Evolutionary conservation across 2,329 filamentous ascomycete genomes (phyloP), one percentile per base, ranked within the genome.

Genomic region (Cordyceps javanica): DNA sequence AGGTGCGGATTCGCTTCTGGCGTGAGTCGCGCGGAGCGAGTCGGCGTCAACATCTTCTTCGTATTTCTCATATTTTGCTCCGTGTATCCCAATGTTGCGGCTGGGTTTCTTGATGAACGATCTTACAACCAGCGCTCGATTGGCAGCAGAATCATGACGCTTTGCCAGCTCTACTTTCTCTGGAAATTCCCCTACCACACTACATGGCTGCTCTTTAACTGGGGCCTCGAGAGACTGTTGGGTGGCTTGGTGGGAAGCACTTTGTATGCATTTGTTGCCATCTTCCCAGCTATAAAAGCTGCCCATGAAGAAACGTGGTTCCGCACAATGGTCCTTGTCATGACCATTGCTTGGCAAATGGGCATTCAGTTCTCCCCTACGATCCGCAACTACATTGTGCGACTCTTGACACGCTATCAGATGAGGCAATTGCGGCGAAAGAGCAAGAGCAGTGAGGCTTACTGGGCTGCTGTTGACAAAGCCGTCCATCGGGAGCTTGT

Each of bases 101-200:
- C 62, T 0, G 62, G 62, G 2, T 62, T 61, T 26, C 58, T 63
- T 3, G 59, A 48, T 41, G 62, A 63, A 25, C 48, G 62, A 10
- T 63, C 62, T 9, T 63, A 63, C 38, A 63, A 63, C 10, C 60
- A 62, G 10, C 59, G 62, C 2, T 63, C 62, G 3, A 59, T 63
- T 19, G 61, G 61, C 38, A 62, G 55, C 41, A 46, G 62, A 10
- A 59, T 63, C 38, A 54, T 60, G 19, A 60, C 57, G 1, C 11
- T 63, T n/a, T 52, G 44, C n/a, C 62, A 63, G 30, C 49, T 63
- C 14, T 62, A 55, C 39, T 60, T 55, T 39, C 59, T 63, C 10
- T 61, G 60, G 59, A 63, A 60, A 1, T 63, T 60, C 38, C 59
- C 59, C 2, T 62, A 51, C 30, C 62, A 60, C 44, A 52, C 46